Conservation (phyloP, 2,329 filamentous ascomycete genomes). For the Neofusicoccum cordaticola region DNA sequence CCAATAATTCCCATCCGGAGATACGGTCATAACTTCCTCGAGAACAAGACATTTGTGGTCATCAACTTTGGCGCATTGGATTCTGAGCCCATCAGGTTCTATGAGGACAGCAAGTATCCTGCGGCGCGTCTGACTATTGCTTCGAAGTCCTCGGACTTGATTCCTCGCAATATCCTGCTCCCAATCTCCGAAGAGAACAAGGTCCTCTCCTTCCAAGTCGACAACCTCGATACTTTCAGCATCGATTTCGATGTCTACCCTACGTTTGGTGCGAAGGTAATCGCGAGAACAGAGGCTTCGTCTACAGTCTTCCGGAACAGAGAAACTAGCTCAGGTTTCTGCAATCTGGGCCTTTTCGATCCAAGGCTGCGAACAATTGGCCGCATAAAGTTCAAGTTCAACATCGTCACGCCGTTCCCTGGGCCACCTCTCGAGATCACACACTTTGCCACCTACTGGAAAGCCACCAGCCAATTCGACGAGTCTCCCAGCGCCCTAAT, state of each 20-base stretch:
- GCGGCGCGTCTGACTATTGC: slow-evolving; percentile 93
- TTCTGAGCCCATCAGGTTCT: slow-evolving; percentile 81
- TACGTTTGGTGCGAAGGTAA: slow-evolving; percentile 95
- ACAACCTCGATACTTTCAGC: slow-evolving; percentile 86
- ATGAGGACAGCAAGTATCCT: slow-evolving; percentile 94
- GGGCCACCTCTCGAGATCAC: slow-evolving; percentile 93
- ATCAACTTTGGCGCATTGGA: slow-evolving; percentile 79
- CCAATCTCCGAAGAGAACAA: slow-evolving; percentile 96
- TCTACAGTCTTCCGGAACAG: slow-evolving; percentile 79
- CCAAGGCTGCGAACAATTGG: slow-evolving; percentile 88
- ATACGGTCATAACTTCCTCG: slow-evolving; percentile 97
- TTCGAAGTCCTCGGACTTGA: slow-evolving; percentile 91
- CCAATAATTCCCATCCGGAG: slow-evolving; percentile 92
- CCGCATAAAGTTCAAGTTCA: slow-evolving; percentile 88
- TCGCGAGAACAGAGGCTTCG: slow-evolving; percentile 90
- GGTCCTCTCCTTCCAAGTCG: slow-evolving; percentile 91
- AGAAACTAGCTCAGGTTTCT: slow-evolving; percentile 72
- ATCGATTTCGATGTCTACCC: slow-evolving; percentile 98
- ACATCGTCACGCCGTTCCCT: slow-evolving; percentile 94
- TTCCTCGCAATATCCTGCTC: slow-evolving; percentile 91
- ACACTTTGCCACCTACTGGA: slow-evolving; percentile 99
- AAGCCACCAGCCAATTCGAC: slow-evolving; percentile 90
- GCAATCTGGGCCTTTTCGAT: slow-evolving; percentile 87
- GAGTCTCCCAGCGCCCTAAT: slow-evolving; percentile 82
- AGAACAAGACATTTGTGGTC: slow-evolving; percentile 94